Conservation (phyloP, 2,329 filamentous ascomycete species). For the Trichoderma aggressivum region DNA sequence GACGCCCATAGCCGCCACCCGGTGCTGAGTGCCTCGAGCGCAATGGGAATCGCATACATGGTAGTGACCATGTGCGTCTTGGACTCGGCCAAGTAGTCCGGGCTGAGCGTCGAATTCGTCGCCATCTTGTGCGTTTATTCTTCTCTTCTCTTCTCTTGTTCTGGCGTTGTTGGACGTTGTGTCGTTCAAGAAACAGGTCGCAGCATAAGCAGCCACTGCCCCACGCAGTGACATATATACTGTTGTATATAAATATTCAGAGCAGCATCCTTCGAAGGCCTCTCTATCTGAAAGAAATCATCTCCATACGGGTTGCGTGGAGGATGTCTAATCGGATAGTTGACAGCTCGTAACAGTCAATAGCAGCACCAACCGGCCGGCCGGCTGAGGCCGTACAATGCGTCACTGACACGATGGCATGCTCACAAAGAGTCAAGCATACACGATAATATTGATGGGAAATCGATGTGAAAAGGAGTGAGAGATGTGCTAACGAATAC, state of each 20-base stretch:
- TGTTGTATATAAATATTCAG: background rate
- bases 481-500: background rate
- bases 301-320: background rate
- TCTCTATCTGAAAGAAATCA: background rate
- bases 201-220: background rate
- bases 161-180: background rate
- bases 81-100: constrained; percentile 19
- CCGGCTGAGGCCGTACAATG: background rate
- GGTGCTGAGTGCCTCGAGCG: constrained; percentile 18
- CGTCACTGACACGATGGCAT: background rate
- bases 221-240: background rate
- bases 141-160: background rate
- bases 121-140: background rate
- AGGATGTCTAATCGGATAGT: background rate
- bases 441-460: background rate
- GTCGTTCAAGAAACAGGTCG: background rate
- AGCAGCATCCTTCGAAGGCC: background rate
- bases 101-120: constrained; percentile 8
- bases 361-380: background rate
- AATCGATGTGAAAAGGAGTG: too few species aligned
- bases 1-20: constrained; percentile 15
- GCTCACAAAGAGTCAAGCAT: background rate
- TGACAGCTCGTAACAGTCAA: background rate
- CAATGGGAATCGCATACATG: constrained; percentile 19
- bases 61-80: constrained; percentile 14